Evolutionary conservation across 2,329 filamentous ascomycete genomes (phyloP).

Genomic region (Pyrenophora teres): DNA sequence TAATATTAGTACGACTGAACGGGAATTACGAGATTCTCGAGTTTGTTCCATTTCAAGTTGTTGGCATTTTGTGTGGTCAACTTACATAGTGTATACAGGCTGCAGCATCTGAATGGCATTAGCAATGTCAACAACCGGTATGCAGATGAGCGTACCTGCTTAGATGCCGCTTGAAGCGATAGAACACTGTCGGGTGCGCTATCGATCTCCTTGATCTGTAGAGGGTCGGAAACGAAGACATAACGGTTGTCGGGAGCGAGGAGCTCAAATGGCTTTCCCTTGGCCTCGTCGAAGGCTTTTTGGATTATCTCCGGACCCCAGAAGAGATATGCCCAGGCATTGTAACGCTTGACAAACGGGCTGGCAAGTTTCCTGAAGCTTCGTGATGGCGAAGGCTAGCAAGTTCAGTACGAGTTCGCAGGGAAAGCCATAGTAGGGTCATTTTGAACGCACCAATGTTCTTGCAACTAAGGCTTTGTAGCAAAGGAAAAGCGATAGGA

Average conservation of each 20-base stretch:
- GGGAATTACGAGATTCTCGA: too few species aligned
- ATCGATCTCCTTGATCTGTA: constrained; percentile 24
- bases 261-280: constrained; percentile 20
- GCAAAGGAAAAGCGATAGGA: constrained; percentile 17
- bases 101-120: constrained; percentile 12
- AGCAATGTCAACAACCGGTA: neutral
- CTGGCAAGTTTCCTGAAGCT: constrained; percentile 4
- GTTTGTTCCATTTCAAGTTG: too few species aligned
- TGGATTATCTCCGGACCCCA: constrained; percentile 20
- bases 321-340: constrained; percentile 20
- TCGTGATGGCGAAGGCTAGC: constrained; percentile 3
- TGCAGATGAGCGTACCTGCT: constrained; percentile 10
- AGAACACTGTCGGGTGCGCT: constrained; percentile 20
- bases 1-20: constrained; percentile 16
- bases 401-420: neutral
- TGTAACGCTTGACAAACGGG: constrained; percentile 13
- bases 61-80: neutral
- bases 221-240: constrained; percentile 19
- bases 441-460: constrained; percentile 9
- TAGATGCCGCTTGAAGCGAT: constrained; percentile 23
- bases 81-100: constrained; percentile 19
- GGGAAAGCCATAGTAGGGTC: neutral
- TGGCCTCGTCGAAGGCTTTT: constrained; percentile 12
- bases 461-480: constrained; percentile 14
- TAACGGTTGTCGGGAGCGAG: constrained; percentile 21